Conservation (phyloP, 2,329 filamentous ascomycete species). For the Rachicladosporium sp. region DNA sequence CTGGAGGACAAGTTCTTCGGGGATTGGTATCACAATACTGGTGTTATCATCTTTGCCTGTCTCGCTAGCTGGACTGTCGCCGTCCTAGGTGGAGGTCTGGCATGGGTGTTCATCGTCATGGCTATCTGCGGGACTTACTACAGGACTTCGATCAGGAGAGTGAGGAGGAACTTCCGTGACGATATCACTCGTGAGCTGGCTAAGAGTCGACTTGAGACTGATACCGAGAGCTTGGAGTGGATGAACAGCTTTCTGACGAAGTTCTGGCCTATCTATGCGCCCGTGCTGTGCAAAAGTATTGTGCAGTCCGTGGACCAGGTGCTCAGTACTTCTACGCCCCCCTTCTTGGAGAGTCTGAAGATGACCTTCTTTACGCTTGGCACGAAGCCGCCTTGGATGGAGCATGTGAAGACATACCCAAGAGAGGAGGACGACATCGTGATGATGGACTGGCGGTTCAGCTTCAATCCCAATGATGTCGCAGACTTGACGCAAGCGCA, state of each 20-base stretch:
- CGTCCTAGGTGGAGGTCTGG: slow-evolving; percentile 77
- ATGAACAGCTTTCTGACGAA: slow-evolving; percentile 98
- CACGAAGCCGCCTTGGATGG: slow-evolving; percentile 86
- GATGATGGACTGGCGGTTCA: slow-evolving; percentile 99
- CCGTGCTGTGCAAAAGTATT: slow-evolving; percentile 81
- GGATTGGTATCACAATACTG: slow-evolving; percentile 97
- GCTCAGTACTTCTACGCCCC: slow-evolving; percentile 78
- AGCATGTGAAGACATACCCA: slow-evolving; percentile 96
- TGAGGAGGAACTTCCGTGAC: slow-evolving; percentile 90
- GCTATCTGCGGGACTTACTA: slow-evolving; percentile 89
- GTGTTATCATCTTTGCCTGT: slow-evolving; percentile 86
- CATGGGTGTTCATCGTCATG: slow-evolving; percentile 90
- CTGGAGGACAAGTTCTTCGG: slow-evolving; percentile 85
- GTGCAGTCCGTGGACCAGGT: slow-evolving; percentile 94
- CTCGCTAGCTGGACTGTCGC: slow-evolving; percentile 83
- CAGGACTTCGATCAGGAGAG: slow-evolving; percentile 82
- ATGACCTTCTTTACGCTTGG: slow-evolving; percentile 90
- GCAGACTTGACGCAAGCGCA: slow-evolving; percentile 84
- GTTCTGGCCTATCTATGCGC: slow-evolving; percentile 98
- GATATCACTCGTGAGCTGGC: slow-evolving; percentile 83
- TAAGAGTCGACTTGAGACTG: slow-evolving; percentile 75
- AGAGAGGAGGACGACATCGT: slow-evolving; percentile 91
- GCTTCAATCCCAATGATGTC: slow-evolving; percentile 91
- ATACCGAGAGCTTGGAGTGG: slow-evolving; percentile 91
- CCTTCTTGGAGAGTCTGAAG: slow-evolving; percentile 85